Conservation (phyloP, 1,139 yeast genomes). For the Arxiozyma bovina region DNA sequence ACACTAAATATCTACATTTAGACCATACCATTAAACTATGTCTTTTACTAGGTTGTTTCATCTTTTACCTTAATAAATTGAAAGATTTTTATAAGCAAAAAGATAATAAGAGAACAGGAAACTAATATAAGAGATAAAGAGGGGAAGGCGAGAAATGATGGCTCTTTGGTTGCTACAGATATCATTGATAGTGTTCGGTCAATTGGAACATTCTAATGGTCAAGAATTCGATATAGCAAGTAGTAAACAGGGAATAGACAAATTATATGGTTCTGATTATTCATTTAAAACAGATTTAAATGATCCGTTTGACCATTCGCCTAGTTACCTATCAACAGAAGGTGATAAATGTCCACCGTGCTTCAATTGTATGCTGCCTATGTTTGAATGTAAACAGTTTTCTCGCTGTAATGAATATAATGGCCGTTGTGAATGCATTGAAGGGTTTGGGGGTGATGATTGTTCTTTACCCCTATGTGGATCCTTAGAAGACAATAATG, state of each 20-base stretch:
- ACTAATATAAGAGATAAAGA: not conserved
- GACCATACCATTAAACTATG: too few relatives aligned
- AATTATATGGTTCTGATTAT: not conserved
- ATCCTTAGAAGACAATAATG: slow-evolving; percentile 54
- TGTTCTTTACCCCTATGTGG: slow-evolving; percentile 91
- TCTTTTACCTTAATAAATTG: too few relatives aligned
- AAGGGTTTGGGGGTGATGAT: slow-evolving; percentile 90
- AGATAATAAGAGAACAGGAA: not conserved
- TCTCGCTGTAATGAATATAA: slow-evolving; percentile 78
- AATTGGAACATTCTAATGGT: not conserved
- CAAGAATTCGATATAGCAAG: slow-evolving; percentile 2
- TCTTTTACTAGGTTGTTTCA: too few relatives aligned
- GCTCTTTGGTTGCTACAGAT: not conserved
- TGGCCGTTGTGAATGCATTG: slow-evolving; percentile 86
- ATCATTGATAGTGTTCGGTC: not conserved
- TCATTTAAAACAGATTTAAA: not conserved
- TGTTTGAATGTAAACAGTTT: slow-evolving; percentile 83
- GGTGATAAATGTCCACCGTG: slow-evolving; percentile 60
- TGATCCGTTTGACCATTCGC: not conserved
- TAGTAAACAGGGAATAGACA: not conserved
- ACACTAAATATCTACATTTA: too few relatives aligned
- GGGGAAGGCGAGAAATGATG: not conserved
- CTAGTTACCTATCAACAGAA: not conserved
- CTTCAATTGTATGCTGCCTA: slow-evolving; percentile 89
- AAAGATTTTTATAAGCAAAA: too few relatives aligned